A percentile compares a stretch with the other conserved stretches of the same genome.
phyloP scores from a whole-genome alignment of 441 rosid genomes.

The Hura crepitans region DNA sequence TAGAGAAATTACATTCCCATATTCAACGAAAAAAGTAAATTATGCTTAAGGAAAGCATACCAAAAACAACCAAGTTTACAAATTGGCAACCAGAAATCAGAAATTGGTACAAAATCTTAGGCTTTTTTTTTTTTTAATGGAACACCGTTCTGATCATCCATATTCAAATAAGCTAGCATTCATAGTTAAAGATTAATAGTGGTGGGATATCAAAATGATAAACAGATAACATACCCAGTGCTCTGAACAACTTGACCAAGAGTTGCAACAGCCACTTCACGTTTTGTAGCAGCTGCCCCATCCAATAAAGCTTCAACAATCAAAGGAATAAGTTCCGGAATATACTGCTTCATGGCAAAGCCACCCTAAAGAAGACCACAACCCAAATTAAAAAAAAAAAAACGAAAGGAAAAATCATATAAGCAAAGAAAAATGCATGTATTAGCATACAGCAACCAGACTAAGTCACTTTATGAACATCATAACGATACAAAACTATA shows the following conservation, averaged over 20 bases:
- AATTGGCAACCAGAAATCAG: not conserved
- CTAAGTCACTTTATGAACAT: not conserved
- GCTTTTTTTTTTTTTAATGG: not conserved
- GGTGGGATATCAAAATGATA: slow-evolving; percentile 8
- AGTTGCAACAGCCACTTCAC: slow-evolving; percentile 98
- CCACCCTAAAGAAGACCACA: slow-evolving; percentile 71
- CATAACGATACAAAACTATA: not conserved
- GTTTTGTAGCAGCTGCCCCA: slow-evolving; percentile 95
- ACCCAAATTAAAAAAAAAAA: slow-evolving; percentile 13
- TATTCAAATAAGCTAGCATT: not conserved
- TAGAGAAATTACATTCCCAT: not conserved
- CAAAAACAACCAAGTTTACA: not conserved
- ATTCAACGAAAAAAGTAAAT: slow-evolving; percentile 1
- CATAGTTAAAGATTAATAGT: not conserved
- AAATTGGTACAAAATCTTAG: not conserved
- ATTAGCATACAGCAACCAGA: not conserved
- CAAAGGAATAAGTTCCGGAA: slow-evolving; percentile 94
- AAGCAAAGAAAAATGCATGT: not conserved
- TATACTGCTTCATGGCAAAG: slow-evolving; percentile 89
- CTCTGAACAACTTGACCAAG: slow-evolving; percentile 99
- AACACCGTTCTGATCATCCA: not conserved
- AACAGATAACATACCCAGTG: slow-evolving; percentile 70
- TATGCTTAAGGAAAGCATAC: not conserved
- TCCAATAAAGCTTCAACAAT: slow-evolving; percentile 98
- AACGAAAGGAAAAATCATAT: not conserved